Evolutionary conservation across 164 flowering plant species (phyloP), one percentile per base, ranked within the genome.

Genomic region (Annona cherimola): DNA sequence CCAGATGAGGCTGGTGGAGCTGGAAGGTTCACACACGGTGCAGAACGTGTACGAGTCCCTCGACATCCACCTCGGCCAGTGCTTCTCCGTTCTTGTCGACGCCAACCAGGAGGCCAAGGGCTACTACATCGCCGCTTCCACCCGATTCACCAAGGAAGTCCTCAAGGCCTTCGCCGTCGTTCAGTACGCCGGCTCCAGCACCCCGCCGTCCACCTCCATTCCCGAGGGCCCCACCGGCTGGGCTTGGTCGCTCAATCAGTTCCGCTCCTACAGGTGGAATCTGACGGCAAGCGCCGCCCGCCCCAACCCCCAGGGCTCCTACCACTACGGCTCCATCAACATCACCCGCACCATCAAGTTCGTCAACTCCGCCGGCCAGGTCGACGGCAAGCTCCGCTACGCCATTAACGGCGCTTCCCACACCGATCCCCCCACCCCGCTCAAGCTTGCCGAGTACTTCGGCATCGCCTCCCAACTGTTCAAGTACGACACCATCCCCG

Each of bases 11-110:
- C 71, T 85, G 45, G 88, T 85, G 12, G 88, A 85, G 80, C 57
- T 83, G 59, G 86, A 83, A 19, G 86, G 88, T 1, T 86, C 89
- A n/a, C 89, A 86, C 76, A 82, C 85, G 0, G 80, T 84, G 1
- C 87, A 86, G 42, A 78, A 86, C 73, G 7, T 69, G 20, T 86
- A 86, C 71, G 83, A 81, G 1, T 76, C 86, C 6, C 70, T 86
- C 0, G 87, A 84, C 65, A 59, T 84, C 3, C 86, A 86, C 61
- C 74, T 86, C 3, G 89, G 89, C 2, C 89, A 86, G 64, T 86
- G 85, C 76, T 67, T 50, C 69, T 78, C 85, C 0, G 86, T 84
- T 1, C 74, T 86, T 55, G 85, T 86, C 11, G 80, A 79, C 0
- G 84, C 84, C 7, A 68, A 84, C 66, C 73, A 81, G 67, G 46